These are phyloP conservation scores for Penicillium sp. DNA, from an alignment of 2,329 filamentous ascomycete species.

Conservation along the genomic window DNA sequence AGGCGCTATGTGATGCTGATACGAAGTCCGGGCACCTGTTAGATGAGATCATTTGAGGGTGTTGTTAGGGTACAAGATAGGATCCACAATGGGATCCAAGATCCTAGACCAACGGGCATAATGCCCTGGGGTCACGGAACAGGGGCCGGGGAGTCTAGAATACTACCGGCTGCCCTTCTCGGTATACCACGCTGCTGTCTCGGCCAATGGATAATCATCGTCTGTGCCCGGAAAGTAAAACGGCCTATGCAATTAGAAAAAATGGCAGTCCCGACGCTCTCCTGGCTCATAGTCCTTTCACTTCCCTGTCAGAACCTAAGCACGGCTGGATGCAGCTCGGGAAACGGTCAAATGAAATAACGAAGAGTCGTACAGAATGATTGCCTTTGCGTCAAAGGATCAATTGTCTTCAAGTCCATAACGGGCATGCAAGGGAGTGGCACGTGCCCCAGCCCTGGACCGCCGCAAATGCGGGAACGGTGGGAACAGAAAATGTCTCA, in stretches of 20 bases:
- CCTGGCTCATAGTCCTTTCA: neutral
- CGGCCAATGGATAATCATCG: conserved; percentile 8
- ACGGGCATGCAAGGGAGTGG: conserved; percentile 3
- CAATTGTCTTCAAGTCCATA: neutral
- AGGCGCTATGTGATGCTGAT: neutral
- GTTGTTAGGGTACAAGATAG: neutral
- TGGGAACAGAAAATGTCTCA: conserved; percentile 4
- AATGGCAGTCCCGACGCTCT: neutral
- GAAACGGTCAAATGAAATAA: neutral
- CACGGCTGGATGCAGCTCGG: conserved; percentile 20
- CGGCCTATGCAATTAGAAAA: conserved; percentile 1
- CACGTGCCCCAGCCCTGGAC: conserved; percentile 20
- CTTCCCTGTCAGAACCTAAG: conserved; percentile 10
- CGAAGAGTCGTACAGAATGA: conserved; percentile 10
- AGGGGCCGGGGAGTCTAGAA: conserved; percentile 12
- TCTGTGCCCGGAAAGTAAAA: conserved; percentile 9
- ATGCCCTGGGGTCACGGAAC: conserved; percentile 13
- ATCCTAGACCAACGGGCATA: conserved; percentile 24
- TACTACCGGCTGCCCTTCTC: conserved; percentile 6
- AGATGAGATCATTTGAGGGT: neutral
- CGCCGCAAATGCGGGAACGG: neutral
- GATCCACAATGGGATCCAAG: conserved; percentile 9
- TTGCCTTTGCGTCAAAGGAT: conserved; percentile 4
- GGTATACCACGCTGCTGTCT: conserved; percentile 4
- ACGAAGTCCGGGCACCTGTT: neutral